Evolutionary conservation across 2,329 filamentous ascomycete species (phyloP), one percentile per base, ranked within the genome.

Genomic region (Dothideomycetes sp.): DNA sequence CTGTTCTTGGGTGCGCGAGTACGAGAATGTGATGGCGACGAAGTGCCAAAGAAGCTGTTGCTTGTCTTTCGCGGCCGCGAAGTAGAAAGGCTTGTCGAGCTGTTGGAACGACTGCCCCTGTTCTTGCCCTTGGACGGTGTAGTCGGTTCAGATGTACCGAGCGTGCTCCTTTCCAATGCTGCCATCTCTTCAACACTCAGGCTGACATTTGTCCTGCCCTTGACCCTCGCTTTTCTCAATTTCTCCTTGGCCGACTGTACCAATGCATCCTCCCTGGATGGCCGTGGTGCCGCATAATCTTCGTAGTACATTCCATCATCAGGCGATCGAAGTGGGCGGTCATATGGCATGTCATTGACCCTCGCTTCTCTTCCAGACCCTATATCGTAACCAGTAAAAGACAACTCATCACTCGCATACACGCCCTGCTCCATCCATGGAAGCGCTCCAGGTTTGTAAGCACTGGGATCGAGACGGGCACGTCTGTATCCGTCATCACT

Each of bases 131-230:
- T 45, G 40, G 30, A 20, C 37, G 51, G 49, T 24, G 43, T 43
- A 15, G 39, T 44, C 49, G 54, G 45, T 47, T 50, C 42, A 40
- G 41, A 40, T 19, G 24, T 31, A 17, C 44, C 46, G 10, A 38
- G 33, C 12, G 36, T 41, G 25, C 73, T 70, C 47, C 78, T 75
- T 56, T 89, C 82, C 51, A 94, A 70, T 33, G 86, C 87, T 47
- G 80, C 82, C 51, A 94, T 68, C 60, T 95, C 88, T 40, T 82
- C 78, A 53, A 80, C 75, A 51, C 74, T 86, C 48, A 96, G 72
- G 57, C 80, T 82, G 42, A 95, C 84, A 43, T 93, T 84, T 31
- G 73, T 69, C 60, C 80, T 82, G 48, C 87, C 87, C 54, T 78
- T 78, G 47, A 76, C 76, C 57, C 84, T 79, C 12, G 88, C 86